Conservation (phyloP, 1,139 yeast genomes). For the Suhomyces bokatorum region DNA sequence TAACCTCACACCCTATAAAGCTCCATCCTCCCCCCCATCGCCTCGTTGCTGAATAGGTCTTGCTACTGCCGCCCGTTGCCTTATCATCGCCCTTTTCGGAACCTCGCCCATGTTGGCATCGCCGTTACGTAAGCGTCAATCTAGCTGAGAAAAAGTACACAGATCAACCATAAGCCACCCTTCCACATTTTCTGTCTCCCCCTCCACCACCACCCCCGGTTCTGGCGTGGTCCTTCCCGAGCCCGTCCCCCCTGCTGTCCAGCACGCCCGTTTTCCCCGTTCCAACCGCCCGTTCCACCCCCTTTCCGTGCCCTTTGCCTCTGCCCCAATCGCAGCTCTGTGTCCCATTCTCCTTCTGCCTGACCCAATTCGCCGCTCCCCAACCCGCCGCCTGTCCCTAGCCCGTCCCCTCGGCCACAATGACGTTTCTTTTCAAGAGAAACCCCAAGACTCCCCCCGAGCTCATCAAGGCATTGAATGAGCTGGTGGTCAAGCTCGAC, state of each 20-base stretch:
- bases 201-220: background rate
- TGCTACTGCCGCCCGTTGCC: background rate
- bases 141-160: constrained; percentile 5
- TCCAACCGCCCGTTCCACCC: background rate
- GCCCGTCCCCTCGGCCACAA: constrained; percentile 21
- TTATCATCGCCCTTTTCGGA: background rate
- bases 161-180: constrained; percentile 3
- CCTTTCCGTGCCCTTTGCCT: background rate
- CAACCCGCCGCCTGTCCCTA: background rate
- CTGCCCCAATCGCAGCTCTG: background rate
- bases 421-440: constrained; percentile 90
- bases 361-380: background rate
- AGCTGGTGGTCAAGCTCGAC: constrained; percentile 69
- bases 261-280: background rate
- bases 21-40: background rate
- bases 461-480: constrained; percentile 71
- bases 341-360: background rate
- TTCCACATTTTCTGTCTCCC: background rate
- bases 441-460: constrained; percentile 92
- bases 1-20: background rate
- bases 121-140: constrained; percentile 5
- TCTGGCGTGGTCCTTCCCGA: background rate
- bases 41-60: background rate
- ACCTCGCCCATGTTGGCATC: background rate
- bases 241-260: background rate